Evolutionary conservation across 345 rosid genomes (phyloP).

Genomic region (Iberis pinnata): DNA sequence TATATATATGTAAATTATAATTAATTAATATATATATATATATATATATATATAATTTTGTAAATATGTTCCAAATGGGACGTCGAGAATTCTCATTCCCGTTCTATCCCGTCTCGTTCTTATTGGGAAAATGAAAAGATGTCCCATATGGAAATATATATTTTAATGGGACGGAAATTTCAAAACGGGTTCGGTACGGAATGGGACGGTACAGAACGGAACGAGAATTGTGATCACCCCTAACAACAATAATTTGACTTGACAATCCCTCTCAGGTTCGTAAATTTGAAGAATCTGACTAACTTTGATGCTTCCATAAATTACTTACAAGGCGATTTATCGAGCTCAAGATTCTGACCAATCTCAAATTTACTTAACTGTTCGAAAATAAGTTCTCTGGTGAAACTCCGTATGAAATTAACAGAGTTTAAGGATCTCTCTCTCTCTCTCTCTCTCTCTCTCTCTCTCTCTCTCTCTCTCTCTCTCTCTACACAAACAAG

Average conservation of each 20-base stretch:
- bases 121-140: no score
- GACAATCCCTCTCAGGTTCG: constrained; percentile 61
- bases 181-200: no score
- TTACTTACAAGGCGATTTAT: constrained; percentile 47
- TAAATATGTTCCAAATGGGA: no score
- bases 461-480: constrained; percentile 61
- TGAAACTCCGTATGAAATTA: constrained; percentile 62
- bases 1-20: no score
- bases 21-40: no score
- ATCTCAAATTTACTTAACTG: constrained; percentile 54
- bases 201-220: no score
- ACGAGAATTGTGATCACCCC: no score
- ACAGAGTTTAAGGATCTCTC: constrained; percentile 52
- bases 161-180: no score
- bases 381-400: constrained; percentile 54
- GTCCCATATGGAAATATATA: no score
- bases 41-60: no score
- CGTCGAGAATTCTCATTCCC: no score
- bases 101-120: no score
- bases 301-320: constrained; percentile 59
- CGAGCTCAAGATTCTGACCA: constrained; percentile 46
- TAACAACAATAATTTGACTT: constrained; percentile 46
- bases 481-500: constrained; percentile 61
- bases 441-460: constrained; percentile 63
- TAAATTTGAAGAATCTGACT: constrained; percentile 55